Evolutionary conservation across 306 rosid genomes (phyloP), one percentile per base, ranked within the genome.

Genomic region (Castanea sativa): DNA sequence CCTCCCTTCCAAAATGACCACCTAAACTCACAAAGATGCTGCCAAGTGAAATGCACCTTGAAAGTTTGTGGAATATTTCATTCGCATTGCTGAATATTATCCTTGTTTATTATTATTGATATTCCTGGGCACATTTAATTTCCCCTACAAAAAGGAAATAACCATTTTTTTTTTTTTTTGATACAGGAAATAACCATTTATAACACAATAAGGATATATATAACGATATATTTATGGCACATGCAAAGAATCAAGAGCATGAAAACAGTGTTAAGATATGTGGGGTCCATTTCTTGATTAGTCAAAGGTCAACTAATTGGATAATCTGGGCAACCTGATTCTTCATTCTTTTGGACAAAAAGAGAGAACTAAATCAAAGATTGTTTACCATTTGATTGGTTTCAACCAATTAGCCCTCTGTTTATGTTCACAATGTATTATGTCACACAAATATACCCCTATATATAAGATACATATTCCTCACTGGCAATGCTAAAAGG

Each of bases 301-400:
- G 69, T 79, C 89, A 82, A 76, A 77, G 75, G 86, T 84, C 80
- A 90, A 70, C 85, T 85, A 71, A 78, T 69, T 73, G 80, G 81
- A 89, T 84, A 77, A 75, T 80, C 30, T 53, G 71, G 80, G 68
- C 73, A 76, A 70, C 68, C 78, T 76, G 75, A 84, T 85, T 82
- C 79, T 76, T 56, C 82, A 53, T 76, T 78, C 84, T 79, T 33
- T 53, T 14, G 73, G 79, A 82, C 76, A 78, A 43, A 80, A 74
- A 55, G 53, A 76, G 56, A 74, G 5, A 77, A 74, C 43, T 67
- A 68, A 2, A 65, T 68, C 74, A 86, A 79, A 79, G 76, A 79
- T 80, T 71, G 58, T 79, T 77, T 11, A 27, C 76, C 78, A 87
- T 69, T 80, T 76, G 56, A 77, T 69, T 75, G 33, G 60, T 65